Base-by-base conservation (phyloP, 352 stramenopile genomes). In the Pythium aquatile region DNA sequence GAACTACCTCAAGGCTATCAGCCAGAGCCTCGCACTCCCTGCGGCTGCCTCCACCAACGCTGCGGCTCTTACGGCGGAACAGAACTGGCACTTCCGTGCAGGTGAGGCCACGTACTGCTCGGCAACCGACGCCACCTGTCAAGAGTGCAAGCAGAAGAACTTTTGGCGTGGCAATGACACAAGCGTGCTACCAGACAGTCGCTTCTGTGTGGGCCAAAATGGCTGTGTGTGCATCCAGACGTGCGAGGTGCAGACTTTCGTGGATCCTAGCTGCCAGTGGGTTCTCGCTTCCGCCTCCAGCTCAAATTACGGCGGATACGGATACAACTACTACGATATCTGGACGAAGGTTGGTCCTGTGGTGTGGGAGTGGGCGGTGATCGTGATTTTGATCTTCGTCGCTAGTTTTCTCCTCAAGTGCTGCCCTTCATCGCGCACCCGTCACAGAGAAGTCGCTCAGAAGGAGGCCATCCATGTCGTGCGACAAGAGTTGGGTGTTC, bases 81-180 rank as follows among this genome's bases (percentile, higher is more conserved):
- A 69, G 39, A 69, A 69, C 56, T 69, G 63, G 63, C 63, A 69
- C 42, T 69, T 69, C 28, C 55, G 35, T 32, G 63, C 63, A 2
- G 63, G 55, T 28, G 63, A 69, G 63, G 63, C 63, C 17, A 61
- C 55, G 13, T 69, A 69, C 56, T 69, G 63, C 40, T 53, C 26
- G 11, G 56, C 63, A 0, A 20, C 57, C 24, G 63, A 69, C 40
- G 26, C 55, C 16, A 55, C 63, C 17, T 69, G 63, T 32, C 44
- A 64, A 14, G 63, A 69, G 32, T 69, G 63, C 56, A 69, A 64
- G 40, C 30, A 49, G 16, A 48, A 63, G 28, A 64, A 64, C 63
- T 69, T 69, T 26, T 67, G 44, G 40, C 46, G 53, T 20, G 48
- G 47, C 26, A 65, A 49, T 9, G 37, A 60, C 35, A 28, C 29